Conservation (phyloP, 306 rosid genomes). For the Glycine soja region DNA sequence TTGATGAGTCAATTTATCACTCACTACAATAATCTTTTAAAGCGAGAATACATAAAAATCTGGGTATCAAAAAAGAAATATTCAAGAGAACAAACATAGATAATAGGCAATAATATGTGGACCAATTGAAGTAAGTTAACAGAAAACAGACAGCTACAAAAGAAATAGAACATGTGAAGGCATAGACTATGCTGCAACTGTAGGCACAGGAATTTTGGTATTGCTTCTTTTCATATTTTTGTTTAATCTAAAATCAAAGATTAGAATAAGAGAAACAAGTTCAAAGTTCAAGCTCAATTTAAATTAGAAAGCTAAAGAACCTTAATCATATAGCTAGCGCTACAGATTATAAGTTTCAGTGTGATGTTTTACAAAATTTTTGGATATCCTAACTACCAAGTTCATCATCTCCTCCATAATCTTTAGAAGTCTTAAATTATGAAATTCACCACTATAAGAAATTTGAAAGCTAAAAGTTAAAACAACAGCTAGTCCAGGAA, state of each 20-base stretch:
- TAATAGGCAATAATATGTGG: not conserved
- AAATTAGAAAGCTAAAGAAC: not conserved
- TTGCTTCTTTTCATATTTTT: not conserved
- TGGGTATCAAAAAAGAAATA: not conserved
- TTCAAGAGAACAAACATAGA: not conserved
- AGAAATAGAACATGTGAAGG: constrained; percentile 9
- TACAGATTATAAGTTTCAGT: not conserved
- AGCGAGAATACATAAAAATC: constrained; percentile 8
- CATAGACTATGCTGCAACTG: not conserved
- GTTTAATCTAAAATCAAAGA: not conserved
- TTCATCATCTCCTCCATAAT: not conserved
- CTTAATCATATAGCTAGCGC: not conserved
- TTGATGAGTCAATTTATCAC: constrained; percentile 35
- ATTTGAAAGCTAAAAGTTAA: constrained; percentile 13
- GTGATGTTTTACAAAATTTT: not conserved
- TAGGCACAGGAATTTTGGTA: not conserved
- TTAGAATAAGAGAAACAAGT: not conserved
- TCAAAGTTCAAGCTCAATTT: constrained; percentile 16
- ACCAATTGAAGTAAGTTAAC: not conserved
- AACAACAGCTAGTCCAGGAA: constrained; percentile 7
- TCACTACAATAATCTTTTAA: not conserved
- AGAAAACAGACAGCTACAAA: not conserved
- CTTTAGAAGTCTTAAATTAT: not conserved
- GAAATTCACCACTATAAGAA: not conserved
- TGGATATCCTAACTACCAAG: not conserved